Evolutionary conservation across 176 grass and related monocot species (phyloP).

Genomic region (Aegilops umbellulata): DNA sequence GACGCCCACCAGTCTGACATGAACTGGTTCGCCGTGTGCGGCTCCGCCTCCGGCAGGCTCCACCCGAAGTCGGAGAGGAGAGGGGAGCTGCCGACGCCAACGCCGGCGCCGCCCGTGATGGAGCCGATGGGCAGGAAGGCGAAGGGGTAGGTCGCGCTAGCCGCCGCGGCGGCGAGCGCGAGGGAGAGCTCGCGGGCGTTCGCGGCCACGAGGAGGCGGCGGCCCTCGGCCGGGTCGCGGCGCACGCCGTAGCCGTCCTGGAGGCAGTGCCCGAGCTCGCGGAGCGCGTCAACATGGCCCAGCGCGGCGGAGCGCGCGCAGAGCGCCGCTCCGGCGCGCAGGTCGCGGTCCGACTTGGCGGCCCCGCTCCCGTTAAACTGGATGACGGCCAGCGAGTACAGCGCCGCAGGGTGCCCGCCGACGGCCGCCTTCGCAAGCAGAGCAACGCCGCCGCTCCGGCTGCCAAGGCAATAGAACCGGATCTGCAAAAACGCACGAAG

Average conservation of each 20-base stretch:
- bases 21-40: constrained; percentile 71
- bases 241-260: constrained; percentile 88
- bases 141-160: not conserved
- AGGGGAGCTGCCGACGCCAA: not conserved
- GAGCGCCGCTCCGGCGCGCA: constrained; percentile 59
- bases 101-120: not conserved
- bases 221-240: constrained; percentile 48
- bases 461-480: constrained; percentile 69
- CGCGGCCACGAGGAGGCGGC: constrained; percentile 59
- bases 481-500: constrained; percentile 31
- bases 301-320: constrained; percentile 73
- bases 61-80: constrained; percentile 46
- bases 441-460: constrained; percentile 56
- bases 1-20: constrained; percentile 65
- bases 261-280: constrained; percentile 86
- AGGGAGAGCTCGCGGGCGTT: constrained; percentile 63
- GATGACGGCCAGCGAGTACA: constrained; percentile 73
- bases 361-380: constrained; percentile 90
- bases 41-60: constrained; percentile 50
- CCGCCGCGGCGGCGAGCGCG: constrained; percentile 8
- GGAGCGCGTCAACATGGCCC: constrained; percentile 78
- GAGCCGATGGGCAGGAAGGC: not conserved
- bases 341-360: constrained; percentile 63
- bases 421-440: constrained; percentile 70
- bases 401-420: constrained; percentile 64